These are phyloP conservation scores for Ceratorhiza oryzae-sativae DNA, from an alignment of 1,284 basidiomycete genomes.

Conservation along the genomic window DNA sequence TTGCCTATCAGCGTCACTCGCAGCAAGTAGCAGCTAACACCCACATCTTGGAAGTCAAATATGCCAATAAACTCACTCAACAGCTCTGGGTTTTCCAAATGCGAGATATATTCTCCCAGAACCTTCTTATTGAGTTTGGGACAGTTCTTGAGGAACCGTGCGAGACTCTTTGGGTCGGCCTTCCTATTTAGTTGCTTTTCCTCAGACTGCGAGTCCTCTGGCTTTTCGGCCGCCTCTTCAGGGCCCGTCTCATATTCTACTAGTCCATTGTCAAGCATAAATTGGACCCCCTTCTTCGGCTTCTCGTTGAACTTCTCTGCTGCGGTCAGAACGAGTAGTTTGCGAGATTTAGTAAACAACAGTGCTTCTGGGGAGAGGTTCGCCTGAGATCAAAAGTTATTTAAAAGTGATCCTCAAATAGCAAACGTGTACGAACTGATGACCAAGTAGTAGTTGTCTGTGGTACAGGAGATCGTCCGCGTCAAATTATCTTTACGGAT, in stretches of 20 bases:
- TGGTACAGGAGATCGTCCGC: background rate
- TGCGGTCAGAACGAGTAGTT: conserved; percentile 85
- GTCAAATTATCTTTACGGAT: background rate
- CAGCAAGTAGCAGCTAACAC: conserved; percentile 46
- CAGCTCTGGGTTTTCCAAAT: conserved; percentile 85
- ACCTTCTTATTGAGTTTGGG: conserved; percentile 91
- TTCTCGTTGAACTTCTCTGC: conserved; percentile 93
- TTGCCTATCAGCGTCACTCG: background rate
- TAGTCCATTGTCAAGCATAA: conserved; percentile 86
- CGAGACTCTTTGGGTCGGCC: conserved; percentile 68
- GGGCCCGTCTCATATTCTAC: conserved; percentile 58
- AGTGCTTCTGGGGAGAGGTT: conserved; percentile 67
- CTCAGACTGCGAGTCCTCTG: conserved; percentile 51
- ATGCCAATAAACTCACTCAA: conserved; percentile 87
- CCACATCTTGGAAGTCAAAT: conserved; percentile 89
- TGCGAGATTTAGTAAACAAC: conserved; percentile 79
- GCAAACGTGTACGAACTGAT: conserved; percentile 12
- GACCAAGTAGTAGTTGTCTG: conserved; percentile 42
- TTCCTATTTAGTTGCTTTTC: background rate
- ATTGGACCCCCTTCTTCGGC: conserved; percentile 91
- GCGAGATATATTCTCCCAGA: conserved; percentile 92
- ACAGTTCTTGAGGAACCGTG: conserved; percentile 86
- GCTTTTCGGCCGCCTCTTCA: conserved; percentile 52
- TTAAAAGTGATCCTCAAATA: background rate
- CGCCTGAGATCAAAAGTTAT: conserved; percentile 52